These are phyloP conservation scores for Phyllosticta capitalensis DNA, from an alignment of 2,329 filamentous ascomycete genomes.

Conservation along the genomic window DNA sequence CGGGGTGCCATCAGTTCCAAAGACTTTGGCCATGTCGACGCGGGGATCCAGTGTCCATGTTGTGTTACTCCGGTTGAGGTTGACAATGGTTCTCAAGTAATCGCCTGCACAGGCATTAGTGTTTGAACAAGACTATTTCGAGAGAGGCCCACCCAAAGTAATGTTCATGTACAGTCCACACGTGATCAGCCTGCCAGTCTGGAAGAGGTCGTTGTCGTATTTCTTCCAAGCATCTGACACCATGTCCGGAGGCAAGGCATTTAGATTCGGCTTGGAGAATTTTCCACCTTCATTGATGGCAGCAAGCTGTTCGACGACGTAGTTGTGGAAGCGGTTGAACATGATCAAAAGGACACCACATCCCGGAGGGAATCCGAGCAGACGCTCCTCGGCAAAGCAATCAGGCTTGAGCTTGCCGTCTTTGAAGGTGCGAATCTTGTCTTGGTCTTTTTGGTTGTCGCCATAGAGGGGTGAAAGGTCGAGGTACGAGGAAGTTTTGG, in stretches of 20 bases:
- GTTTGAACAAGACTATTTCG: no score
- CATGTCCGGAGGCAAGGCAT: constrained; percentile 20
- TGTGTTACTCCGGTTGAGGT: constrained; percentile 59
- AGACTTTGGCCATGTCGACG: constrained; percentile 50
- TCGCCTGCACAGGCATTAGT: no score
- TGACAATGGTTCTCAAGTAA: constrained; percentile 55
- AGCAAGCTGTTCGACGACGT: constrained; percentile 66
- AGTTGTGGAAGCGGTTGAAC: constrained; percentile 70
- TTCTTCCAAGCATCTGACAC: constrained; percentile 28
- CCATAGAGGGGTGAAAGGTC: constrained; percentile 65
- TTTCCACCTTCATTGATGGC: constrained; percentile 73
- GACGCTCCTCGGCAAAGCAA: constrained; percentile 55
- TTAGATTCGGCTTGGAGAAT: constrained; percentile 54
- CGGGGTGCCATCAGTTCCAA: constrained; percentile 49
- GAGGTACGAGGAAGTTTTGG: constrained; percentile 62
- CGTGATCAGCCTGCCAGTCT: constrained; percentile 39
- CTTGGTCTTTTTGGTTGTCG: constrained; percentile 54
- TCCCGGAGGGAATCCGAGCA: constrained; percentile 59
- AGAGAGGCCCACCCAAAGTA: constrained; percentile 56
- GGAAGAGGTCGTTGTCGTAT: constrained; percentile 37
- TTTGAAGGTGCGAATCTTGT: constrained; percentile 54
- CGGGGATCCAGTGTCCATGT: constrained; percentile 74
- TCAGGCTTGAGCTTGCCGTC: constrained; percentile 60
- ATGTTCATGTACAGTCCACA: constrained; percentile 50
- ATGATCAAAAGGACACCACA: constrained; percentile 56